Evolutionary conservation across 2,329 filamentous ascomycete species (phyloP).

Genomic region (Phaeosphaeriaceae sp.): DNA sequence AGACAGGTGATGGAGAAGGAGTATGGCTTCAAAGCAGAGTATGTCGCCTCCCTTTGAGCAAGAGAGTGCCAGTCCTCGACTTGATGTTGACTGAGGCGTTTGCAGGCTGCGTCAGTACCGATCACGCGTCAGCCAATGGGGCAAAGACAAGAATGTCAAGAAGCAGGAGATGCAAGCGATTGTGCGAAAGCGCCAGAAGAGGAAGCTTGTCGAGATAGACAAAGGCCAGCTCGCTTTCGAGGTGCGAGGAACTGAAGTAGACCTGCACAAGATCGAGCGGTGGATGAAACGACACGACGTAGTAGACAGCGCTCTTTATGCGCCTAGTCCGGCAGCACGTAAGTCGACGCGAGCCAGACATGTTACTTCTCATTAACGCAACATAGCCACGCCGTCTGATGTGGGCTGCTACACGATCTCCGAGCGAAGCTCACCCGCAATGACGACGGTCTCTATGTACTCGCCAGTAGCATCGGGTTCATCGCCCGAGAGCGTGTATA

Average conservation of each 20-base stretch:
- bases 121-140: constrained; percentile 23
- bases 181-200: constrained; percentile 24
- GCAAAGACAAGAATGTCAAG: constrained; percentile 28
- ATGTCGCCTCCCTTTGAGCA: constrained; percentile 4
- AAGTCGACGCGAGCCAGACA: constrained; percentile 7
- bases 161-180: constrained; percentile 29
- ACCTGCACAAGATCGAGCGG: constrained; percentile 26
- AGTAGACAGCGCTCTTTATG: constrained; percentile 17
- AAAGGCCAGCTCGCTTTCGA: constrained; percentile 16
- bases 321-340: constrained; percentile 25
- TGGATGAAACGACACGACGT: constrained; percentile 29
- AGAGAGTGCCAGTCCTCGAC: neutral
- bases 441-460: neutral
- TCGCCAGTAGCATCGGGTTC: constrained; percentile 11
- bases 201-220: constrained; percentile 22
- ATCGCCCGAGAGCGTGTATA: constrained; percentile 2
- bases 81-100: neutral
- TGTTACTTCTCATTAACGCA: constrained; percentile 9
- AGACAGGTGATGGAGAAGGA: constrained; percentile 15
- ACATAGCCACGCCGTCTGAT: constrained; percentile 24
- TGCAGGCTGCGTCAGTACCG: constrained; percentile 15
- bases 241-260: constrained; percentile 18
- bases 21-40: constrained; percentile 22
- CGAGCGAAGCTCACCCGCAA: constrained; percentile 18
- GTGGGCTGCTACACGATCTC: constrained; percentile 21